Percentiles rank a stretch among this genome's conserved stretches.
Evolutionary conservation across 148 eudicot genomes (phyloP).

Genomic region (Dianthus caryophyllus): DNA sequence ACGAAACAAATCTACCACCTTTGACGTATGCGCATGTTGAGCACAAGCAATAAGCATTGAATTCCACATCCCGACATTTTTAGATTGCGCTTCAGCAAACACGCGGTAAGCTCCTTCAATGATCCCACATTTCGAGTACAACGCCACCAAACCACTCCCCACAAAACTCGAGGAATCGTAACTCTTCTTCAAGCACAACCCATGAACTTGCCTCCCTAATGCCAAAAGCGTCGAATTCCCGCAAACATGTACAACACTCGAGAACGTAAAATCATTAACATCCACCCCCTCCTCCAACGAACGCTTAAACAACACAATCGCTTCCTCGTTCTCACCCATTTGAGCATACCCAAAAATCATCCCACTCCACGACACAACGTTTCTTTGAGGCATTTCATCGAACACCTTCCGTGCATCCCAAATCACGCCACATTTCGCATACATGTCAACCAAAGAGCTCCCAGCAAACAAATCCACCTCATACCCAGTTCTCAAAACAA

Average conservation of each 20-base stretch:
- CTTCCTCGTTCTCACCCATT: slow-evolving; percentile 70
- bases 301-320: slow-evolving; percentile 55
- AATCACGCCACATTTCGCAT: slow-evolving; percentile 62
- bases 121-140: slow-evolving; percentile 86
- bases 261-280: slow-evolving; percentile 82
- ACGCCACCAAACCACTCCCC: slow-evolving; percentile 73
- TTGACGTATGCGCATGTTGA: slow-evolving; percentile 58
- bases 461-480: slow-evolving; percentile 62
- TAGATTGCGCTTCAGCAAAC: slow-evolving; percentile 44
- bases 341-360: slow-evolving; percentile 81
- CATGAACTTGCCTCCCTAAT: slow-evolving; percentile 70
- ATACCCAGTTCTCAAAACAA: slow-evolving; percentile 58
- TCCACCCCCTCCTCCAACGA: slow-evolving; percentile 52
- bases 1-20: slow-evolving; percentile 44
- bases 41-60: slow-evolving; percentile 87
- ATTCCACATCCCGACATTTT: slow-evolving; percentile 85
- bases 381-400: slow-evolving; percentile 72
- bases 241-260: slow-evolving; percentile 78
- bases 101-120: slow-evolving; percentile 54
- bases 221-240: slow-evolving; percentile 61
- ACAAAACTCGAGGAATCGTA: slow-evolving; percentile 63
- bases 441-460: slow-evolving; percentile 76
- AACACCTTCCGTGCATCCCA: slow-evolving; percentile 64
- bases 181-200: slow-evolving; percentile 55
- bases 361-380: slow-evolving; percentile 90